These are phyloP conservation scores for Dipodascopsis uninucleata DNA, from an alignment of 805 yeast genomes.

Conservation along the genomic window DNA sequence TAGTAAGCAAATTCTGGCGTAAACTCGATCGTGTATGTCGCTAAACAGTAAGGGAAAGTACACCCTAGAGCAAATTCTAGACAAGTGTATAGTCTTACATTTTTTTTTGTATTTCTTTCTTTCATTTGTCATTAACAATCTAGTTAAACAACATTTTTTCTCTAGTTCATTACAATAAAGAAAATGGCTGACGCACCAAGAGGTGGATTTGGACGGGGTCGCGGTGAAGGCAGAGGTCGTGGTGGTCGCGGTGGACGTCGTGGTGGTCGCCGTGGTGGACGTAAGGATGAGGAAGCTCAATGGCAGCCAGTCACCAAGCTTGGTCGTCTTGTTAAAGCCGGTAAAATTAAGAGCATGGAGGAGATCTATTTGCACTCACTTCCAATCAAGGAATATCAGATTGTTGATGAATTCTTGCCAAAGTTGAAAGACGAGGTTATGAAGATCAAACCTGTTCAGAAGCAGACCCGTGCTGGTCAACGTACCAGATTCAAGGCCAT, in stretches of 20 bases:
- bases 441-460: conserved; percentile 99
- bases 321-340: conserved; percentile 99
- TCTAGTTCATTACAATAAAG: too few relatives aligned
- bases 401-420: conserved; percentile 95
- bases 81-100: too few relatives aligned
- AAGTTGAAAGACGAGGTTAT: conserved; percentile 96
- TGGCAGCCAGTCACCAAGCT: conserved; percentile 99
- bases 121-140: too few relatives aligned
- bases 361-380: conserved; percentile 99
- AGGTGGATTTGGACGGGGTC: conserved; percentile 42
- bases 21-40: too few relatives aligned
- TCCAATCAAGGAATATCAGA: conserved; percentile 99
- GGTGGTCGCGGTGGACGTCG: conserved; percentile 49
- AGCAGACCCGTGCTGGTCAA: conserved; percentile 99
- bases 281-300: conserved; percentile 94
- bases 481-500: conserved; percentile 99
- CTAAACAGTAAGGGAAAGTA: too few relatives aligned
- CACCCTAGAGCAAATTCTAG: too few relatives aligned
- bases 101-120: too few relatives aligned
- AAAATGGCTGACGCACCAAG: conserved; percentile 37
- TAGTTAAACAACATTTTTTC: too few relatives aligned
- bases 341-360: conserved; percentile 93
- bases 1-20: too few relatives aligned
- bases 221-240: conserved; percentile 57
- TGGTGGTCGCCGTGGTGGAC: conserved; percentile 65